Conservation (phyloP, 192 early-diverging fungal species). For the Coemansia sp. region DNA sequence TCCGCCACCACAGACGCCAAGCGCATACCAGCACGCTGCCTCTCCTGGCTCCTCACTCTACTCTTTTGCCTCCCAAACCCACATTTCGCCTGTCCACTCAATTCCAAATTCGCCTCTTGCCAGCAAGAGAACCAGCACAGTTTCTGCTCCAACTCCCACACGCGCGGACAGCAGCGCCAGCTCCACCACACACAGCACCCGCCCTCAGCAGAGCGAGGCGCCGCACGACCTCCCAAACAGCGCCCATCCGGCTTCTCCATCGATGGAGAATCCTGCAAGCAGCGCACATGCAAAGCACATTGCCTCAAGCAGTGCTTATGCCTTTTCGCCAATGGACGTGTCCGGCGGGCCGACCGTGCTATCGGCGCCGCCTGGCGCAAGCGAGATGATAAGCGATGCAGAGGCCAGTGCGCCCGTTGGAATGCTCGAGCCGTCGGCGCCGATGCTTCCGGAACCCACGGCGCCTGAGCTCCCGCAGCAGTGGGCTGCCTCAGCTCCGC, state of each 20-base stretch:
- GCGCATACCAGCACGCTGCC: constrained; percentile 15
- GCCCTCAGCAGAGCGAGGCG: not conserved
- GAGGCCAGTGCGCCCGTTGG: constrained; percentile 3
- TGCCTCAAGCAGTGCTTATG: not conserved
- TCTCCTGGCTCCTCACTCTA: constrained; percentile 32
- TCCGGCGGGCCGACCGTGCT: constrained; percentile 27
- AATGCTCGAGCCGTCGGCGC: constrained; percentile 47
- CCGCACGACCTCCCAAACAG: not conserved
- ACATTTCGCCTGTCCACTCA: constrained; percentile 5
- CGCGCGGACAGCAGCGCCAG: constrained; percentile 4
- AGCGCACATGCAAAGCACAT: not conserved
- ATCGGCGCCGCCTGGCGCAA: constrained; percentile 36
- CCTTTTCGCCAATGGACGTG: constrained; percentile 15
- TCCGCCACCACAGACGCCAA: constrained; percentile 19
- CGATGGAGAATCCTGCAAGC: not conserved
- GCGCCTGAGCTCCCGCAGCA: constrained; percentile 48
- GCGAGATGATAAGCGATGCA: constrained; percentile 2
- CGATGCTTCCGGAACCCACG: constrained; percentile 40
- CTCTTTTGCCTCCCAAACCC: constrained; percentile 25
- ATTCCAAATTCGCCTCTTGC: constrained; percentile 15
- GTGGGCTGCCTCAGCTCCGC: constrained; percentile 21
- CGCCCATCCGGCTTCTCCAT: not conserved
- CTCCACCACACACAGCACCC: not conserved
- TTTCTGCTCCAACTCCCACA: constrained; percentile 7
- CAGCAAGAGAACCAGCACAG: constrained; percentile 20